These are phyloP conservation scores for Alternaria viburni DNA, from an alignment of 2,329 filamentous ascomycete genomes.

Conservation along the genomic window DNA sequence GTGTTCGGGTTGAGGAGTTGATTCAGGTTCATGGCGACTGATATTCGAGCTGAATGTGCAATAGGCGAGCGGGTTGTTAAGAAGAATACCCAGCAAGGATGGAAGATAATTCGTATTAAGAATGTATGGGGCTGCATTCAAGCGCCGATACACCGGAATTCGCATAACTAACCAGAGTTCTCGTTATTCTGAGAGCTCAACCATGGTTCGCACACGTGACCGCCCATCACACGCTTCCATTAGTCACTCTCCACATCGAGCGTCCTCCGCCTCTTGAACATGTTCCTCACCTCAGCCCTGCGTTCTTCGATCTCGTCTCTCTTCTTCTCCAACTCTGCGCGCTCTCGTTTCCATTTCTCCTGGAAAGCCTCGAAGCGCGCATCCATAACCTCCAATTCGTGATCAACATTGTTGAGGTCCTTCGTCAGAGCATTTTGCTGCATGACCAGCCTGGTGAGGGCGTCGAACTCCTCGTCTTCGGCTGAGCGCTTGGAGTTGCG, in stretches of 20 bases:
- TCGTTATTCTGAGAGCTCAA: background rate
- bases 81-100: background rate
- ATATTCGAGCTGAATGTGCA: background rate
- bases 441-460: constrained; percentile 1
- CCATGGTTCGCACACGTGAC: background rate
- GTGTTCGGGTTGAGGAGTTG: background rate
- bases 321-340: background rate
- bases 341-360: constrained; percentile 6
- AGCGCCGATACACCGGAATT: background rate
- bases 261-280: constrained; percentile 14
- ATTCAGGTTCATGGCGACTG: background rate
- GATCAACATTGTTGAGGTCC: constrained; percentile 9
- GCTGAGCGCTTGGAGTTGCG: constrained; percentile 11
- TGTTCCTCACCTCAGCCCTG: constrained; percentile 7
- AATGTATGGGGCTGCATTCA: background rate
- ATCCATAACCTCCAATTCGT: constrained; percentile 11
- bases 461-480: constrained; percentile 16
- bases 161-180: background rate
- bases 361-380: background rate
- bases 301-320: background rate
- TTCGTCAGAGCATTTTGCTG: constrained; percentile 13
- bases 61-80: background rate
- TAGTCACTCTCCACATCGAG: background rate
- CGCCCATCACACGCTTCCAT: background rate
- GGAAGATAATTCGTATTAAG: background rate